Evolutionary conservation across 768 basidiomycete genomes (phyloP), one percentile per base, ranked within the genome.

Genomic region (Asterophora parasitica): DNA sequence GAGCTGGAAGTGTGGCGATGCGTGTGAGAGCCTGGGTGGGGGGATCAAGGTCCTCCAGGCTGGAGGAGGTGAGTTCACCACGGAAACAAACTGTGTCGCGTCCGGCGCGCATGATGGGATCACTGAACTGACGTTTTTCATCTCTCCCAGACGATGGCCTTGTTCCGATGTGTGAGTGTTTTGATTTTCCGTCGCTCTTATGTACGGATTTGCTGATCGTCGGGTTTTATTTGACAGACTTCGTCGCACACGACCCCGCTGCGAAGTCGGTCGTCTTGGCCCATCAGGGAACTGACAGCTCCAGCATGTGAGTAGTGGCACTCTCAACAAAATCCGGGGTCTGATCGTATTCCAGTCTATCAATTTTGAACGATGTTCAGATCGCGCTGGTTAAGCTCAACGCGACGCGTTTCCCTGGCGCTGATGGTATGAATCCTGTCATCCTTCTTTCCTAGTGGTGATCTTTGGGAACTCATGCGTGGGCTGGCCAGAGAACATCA

Each of bases 211-310:
- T 3, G 10, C 38, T 43, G 27, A 43, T 37, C 4, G n/a, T 5
- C 30, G 20, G 6, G 20, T 43, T 45, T 26, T n/a, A 10, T 10
- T 9, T 16, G 36, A 38, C 42, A 69, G 68, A 64, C 49, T 71
- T 62, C 47, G 61, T 74, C 36, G 72, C 69, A 1, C 63, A 68
- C 53, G 67, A 72, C 46, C 58, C 57, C 4, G 46, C 56, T 2
- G 57, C 57, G 6, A 46, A 67, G 23, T 63, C 60, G 19, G 59
- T 74, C 46, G 65, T 72, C 27, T 68, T 75, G 11, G 69, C 71
- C 15, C 72, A 75, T 46, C 61, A 73, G 44, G 73, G 72, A 13
- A 73, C 72, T 9, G 57, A 71, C 34, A 51, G 63, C 11, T 34
- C 51, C 1, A 65, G 63, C 42, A 43, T 67, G 70, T 68, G 27